phyloP scores from a whole-genome alignment of 2,329 filamentous ascomycete genomes.

The Aspergillus sp. region DNA sequence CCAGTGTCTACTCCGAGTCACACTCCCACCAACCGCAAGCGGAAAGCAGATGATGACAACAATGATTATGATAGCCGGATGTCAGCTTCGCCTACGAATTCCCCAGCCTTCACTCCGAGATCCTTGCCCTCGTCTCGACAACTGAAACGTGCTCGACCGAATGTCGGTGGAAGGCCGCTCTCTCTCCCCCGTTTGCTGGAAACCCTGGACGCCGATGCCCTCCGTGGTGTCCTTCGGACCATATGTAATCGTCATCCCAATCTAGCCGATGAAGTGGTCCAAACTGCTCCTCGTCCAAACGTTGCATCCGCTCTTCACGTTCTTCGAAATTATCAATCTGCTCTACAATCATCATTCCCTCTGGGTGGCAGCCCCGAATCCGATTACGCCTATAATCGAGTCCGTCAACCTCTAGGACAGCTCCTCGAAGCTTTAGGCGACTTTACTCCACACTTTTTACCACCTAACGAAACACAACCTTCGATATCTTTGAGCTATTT shows the following conservation, averaged over 20 bases:
- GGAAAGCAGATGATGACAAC: constrained; percentile 78
- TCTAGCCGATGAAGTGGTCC: constrained; percentile 79
- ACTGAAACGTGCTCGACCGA: constrained; percentile 66
- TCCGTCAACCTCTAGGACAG: constrained; percentile 75
- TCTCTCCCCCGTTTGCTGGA: constrained; percentile 79
- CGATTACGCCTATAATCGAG: constrained; percentile 93
- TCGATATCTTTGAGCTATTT: constrained; percentile 81
- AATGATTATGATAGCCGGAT: constrained; percentile 74
- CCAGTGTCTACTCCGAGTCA: constrained; percentile 41
- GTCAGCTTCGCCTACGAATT: constrained; percentile 82
- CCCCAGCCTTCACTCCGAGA: constrained; percentile 71
- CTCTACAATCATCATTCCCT: constrained; percentile 76
- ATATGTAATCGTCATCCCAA: constrained; percentile 88
- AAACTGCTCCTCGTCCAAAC: constrained; percentile 81
- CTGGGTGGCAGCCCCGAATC: constrained; percentile 79
- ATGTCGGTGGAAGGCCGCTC: constrained; percentile 66
- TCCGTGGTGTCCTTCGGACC: constrained; percentile 82
- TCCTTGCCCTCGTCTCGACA: constrained; percentile 67
- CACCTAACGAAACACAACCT: constrained; percentile 83
- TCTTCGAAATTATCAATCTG: constrained; percentile 75
- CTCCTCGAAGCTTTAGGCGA: constrained; percentile 88
- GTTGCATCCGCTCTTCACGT: constrained; percentile 78
- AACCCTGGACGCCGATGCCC: constrained; percentile 80
- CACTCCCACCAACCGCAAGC: constrained; percentile 61
- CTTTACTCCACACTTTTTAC: constrained; percentile 93